Conservation (phyloP, 2,329 filamentous ascomycete genomes). For the Thermoascus crustaceus region DNA sequence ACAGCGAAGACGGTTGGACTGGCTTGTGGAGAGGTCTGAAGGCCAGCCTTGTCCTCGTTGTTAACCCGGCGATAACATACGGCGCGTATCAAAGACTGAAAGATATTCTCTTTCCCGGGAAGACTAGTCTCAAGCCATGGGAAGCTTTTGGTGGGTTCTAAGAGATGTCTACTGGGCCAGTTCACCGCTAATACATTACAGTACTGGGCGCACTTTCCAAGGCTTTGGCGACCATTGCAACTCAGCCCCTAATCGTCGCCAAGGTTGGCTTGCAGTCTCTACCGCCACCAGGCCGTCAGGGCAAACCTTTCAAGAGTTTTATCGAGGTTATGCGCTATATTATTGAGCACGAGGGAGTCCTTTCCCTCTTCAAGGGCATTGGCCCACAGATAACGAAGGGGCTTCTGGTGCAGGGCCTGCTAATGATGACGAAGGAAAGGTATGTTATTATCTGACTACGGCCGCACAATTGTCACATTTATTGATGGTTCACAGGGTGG, state of each 20-base stretch:
- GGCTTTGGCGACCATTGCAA: slow-evolving; percentile 78
- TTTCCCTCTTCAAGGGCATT: slow-evolving; percentile 94
- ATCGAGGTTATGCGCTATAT: slow-evolving; percentile 94
- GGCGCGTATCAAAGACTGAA: slow-evolving; percentile 89
- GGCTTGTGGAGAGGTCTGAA: slow-evolving; percentile 94
- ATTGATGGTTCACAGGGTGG: slow-evolving; percentile 52
- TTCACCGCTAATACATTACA: slow-evolving; percentile 26
- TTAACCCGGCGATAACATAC: slow-evolving; percentile 97
- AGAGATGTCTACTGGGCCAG: background rate
- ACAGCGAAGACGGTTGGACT: slow-evolving; percentile 79
- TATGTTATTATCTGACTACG: slow-evolving; percentile 29
- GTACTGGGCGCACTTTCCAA: slow-evolving; percentile 92
- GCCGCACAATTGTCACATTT: background rate
- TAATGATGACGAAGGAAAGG: slow-evolving; percentile 99
- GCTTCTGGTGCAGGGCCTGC: slow-evolving; percentile 81
- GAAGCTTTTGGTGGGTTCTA: slow-evolving; percentile 78
- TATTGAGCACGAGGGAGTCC: slow-evolving; percentile 71
- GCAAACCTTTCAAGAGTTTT: slow-evolving; percentile 90
- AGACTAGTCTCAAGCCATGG: slow-evolving; percentile 64
- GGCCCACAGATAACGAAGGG: slow-evolving; percentile 90
- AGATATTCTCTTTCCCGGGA: slow-evolving; percentile 67
- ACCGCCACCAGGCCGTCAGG: slow-evolving; percentile 72
- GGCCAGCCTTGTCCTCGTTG: slow-evolving; percentile 86
- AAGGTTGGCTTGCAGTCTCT: slow-evolving; percentile 95
- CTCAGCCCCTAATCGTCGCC: slow-evolving; percentile 92